phyloP scores from a whole-genome alignment of 768 basidiomycete genomes.

The Daedaleopsis nitida region DNA sequence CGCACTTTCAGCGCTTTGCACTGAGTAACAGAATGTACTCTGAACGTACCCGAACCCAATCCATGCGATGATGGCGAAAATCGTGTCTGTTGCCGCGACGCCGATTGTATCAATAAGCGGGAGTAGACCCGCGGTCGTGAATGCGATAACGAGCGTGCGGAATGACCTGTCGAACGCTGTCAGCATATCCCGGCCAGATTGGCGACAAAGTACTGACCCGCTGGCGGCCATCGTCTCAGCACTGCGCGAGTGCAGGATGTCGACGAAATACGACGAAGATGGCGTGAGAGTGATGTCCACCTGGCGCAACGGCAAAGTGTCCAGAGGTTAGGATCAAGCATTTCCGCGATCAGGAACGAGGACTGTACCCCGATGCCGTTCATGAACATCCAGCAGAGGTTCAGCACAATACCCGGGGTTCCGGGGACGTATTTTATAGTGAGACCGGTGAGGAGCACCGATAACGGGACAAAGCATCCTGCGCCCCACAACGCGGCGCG shows the following conservation, averaged over 20 bases:
- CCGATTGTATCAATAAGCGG: conserved; percentile 58
- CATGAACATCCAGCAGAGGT: conserved; percentile 57
- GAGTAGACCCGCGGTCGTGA: conserved; percentile 48
- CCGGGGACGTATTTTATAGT: conserved; percentile 54
- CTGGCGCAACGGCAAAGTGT: conserved; percentile 46
- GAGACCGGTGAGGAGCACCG: conserved; percentile 51
- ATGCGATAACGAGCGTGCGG: conserved; percentile 45
- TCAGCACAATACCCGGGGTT: conserved; percentile 48
- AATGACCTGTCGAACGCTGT: conserved; percentile 40
- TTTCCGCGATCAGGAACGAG: background rate
- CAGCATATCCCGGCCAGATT: too few species aligned
- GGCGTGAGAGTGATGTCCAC: conserved; percentile 61
- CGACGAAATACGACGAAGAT: conserved; percentile 57
- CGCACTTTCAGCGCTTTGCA: background rate
- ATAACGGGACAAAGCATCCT: conserved; percentile 52
- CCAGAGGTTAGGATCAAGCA: too few species aligned
- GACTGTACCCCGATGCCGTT: conserved; percentile 64
- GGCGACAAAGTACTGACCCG: conserved; percentile 38
- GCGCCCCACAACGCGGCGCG: conserved; percentile 51
- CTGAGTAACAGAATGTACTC: background rate
- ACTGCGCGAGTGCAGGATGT: conserved; percentile 59
- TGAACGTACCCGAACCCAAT: conserved; percentile 54
- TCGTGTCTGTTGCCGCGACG: conserved; percentile 48
- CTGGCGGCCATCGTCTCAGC: conserved; percentile 64
- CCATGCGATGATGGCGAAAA: conserved; percentile 49